Conservation (phyloP, 306 rosid species). For the Luffa acutangula region DNA sequence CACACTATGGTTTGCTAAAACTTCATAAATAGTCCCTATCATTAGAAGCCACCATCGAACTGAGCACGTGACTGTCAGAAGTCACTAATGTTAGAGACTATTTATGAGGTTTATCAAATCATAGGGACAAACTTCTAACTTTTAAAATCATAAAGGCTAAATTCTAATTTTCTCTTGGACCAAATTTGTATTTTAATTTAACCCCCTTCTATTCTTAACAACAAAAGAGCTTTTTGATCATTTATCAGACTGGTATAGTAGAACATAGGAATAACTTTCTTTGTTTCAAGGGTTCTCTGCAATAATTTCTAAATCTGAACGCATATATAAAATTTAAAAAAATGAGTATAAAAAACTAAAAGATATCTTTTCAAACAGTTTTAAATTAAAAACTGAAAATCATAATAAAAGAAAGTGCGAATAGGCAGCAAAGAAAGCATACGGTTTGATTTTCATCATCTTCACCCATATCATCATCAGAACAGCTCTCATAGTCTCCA, state of each 20-base stretch:
- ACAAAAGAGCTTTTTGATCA: neutral
- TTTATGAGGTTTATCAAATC: no score
- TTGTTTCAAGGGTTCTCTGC: neutral
- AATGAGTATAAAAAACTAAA: neutral
- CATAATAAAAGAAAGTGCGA: neutral
- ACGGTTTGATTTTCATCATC: slow-evolving; percentile 71
- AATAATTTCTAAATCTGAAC: neutral
- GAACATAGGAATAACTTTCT: neutral
- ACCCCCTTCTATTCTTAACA: neutral
- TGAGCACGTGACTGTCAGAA: no score
- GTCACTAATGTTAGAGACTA: no score
- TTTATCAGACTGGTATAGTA: neutral
- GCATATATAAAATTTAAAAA: neutral
- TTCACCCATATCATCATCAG: slow-evolving; percentile 40
- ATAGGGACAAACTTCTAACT: no score
- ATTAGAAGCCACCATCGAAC: no score
- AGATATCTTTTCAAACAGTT: neutral
- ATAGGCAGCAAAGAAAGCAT: slow-evolving; percentile 10
- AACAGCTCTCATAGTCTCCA: slow-evolving; percentile 50
- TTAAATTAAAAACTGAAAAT: neutral
- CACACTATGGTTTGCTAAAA: no score
- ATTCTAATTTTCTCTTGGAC: no score
- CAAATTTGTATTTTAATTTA: no score
- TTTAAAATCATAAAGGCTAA: no score
- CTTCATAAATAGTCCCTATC: no score